Evolutionary conservation across 805 yeast genomes (phyloP).

Genomic region (Barnettozyma sucrosica): DNA sequence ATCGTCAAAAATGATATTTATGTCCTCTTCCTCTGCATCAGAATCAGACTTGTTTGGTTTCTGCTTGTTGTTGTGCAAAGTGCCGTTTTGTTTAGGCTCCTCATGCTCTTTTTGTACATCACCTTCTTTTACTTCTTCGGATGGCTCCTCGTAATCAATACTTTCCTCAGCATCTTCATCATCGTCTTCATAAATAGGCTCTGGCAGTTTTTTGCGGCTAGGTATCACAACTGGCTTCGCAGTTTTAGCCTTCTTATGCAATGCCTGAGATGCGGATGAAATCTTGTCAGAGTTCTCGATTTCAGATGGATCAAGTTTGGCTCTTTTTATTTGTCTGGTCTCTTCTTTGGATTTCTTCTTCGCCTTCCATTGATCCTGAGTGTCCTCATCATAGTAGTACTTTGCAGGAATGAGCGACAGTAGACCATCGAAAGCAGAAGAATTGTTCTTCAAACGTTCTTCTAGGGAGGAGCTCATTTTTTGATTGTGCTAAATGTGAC

Average conservation of each 20-base stretch:
- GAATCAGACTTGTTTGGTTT: conserved; percentile 12
- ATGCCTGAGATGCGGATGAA: conserved; percentile 54
- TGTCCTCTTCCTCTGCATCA: conserved; percentile 29
- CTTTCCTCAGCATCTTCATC: conserved; percentile 11
- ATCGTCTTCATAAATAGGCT: conserved; percentile 9
- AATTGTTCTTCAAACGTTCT: conserved; percentile 73
- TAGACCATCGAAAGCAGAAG: conserved; percentile 82
- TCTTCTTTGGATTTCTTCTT: conserved; percentile 71
- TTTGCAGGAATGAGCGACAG: conserved; percentile 90
- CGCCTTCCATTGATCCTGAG: conserved; percentile 85
- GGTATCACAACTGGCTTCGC: conserved; percentile 43
- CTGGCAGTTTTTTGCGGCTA: conserved; percentile 26
- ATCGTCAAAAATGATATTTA: conserved; percentile 59
- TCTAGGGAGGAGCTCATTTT: conserved; percentile 54
- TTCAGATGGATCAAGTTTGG: conserved; percentile 69
- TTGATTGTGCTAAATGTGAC: not conserved
- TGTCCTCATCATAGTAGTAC: conserved; percentile 86
- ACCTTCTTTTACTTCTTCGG: conserved; percentile 23
- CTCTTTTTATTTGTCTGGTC: conserved; percentile 50
- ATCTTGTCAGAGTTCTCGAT: conserved; percentile 42
- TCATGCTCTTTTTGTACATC: conserved; percentile 22
- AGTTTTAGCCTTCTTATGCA: conserved; percentile 45
- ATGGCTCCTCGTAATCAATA: conserved; percentile 10
- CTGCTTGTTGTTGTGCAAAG: not conserved
- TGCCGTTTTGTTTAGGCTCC: conserved; percentile 12